These are phyloP conservation scores for Puccinia triticina DNA, from an alignment of 1,284 basidiomycete species.

Conservation along the genomic window DNA sequence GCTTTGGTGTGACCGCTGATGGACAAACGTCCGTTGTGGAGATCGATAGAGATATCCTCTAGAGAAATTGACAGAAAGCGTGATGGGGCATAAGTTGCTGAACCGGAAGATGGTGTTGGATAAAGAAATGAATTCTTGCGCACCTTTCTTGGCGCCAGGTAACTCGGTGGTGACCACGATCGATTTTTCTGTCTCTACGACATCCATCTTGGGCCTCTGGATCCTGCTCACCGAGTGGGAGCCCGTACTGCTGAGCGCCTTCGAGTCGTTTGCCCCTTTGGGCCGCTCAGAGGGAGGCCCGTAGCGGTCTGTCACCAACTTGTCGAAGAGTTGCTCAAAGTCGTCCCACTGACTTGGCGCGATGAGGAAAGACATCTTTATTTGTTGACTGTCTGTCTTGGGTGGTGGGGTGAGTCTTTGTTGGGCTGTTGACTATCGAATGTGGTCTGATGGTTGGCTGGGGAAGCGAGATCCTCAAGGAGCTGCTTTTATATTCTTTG, in stretches of 20 bases:
- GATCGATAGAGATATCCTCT: conserved; percentile 49
- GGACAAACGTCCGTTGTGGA: conserved; percentile 27
- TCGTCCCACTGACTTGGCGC: conserved; percentile 34
- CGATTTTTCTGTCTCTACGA: conserved; percentile 16
- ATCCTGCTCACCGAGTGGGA: neutral
- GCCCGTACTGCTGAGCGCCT: neutral
- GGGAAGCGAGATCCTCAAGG: no score
- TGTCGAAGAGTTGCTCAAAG: conserved; percentile 30
- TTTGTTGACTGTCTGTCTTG: no score
- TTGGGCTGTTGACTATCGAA: no score
- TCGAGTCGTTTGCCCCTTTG: conserved; percentile 3
- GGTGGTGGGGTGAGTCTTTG: no score
- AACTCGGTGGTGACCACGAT: conserved; percentile 26
- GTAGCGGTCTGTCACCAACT: conserved; percentile 32
- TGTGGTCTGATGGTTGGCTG: no score
- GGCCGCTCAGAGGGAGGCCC: conserved; percentile 9
- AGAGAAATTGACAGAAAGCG: neutral
- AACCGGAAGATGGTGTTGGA: neutral
- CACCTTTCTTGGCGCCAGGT: conserved; percentile 34
- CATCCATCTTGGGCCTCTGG: conserved; percentile 29
- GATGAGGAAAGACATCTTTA: conserved; percentile 22
- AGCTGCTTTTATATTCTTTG: no score
- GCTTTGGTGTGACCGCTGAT: conserved; percentile 26
- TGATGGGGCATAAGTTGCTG: neutral
- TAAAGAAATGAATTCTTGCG: neutral